Base-by-base conservation (phyloP, 495 filamentous ascomycete genomes). In the Aspergillus panamensis region DNA sequence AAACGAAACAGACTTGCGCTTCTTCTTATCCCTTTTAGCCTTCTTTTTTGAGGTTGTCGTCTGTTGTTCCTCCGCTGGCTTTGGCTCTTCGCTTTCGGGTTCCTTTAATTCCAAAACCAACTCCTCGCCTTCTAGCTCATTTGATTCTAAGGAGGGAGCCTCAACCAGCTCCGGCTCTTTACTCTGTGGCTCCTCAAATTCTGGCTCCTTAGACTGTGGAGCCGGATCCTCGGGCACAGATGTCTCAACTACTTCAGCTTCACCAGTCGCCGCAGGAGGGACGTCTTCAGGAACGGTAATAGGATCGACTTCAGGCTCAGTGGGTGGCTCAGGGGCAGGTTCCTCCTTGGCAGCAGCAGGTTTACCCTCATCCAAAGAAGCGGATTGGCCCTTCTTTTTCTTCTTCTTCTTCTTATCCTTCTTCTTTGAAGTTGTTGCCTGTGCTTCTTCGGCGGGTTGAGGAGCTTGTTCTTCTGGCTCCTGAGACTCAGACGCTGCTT, bases 1-100 rank as follows among this genome's bases (percentile, higher is more conserved):
- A 16, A 67, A 63, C 31, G 66, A 50, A 21, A 64, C 60, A 35
- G 68, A 69, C 50, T 72, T 61, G 56, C 58, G 65, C 58, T 75
- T 69, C 44, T 67, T 70, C 62, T 66, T 72, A 30, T 66, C 63
- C 54, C 77, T 79, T 62, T 77, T 77, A n/a, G 73, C 65, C 60
- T 78, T 78, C 56, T 75, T 79, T 59, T 74, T 79, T 40, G 72
- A 59, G 20, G 69, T 60, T 19, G 61, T 33, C 6, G 56, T 50
- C 51, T 62, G 64, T 5, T 58, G 30, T 1, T 68, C 61, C 16
- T 51, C 55, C 6, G 57, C 31, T 21, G 43, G 32, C 17, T 55
- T 32, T 12, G n/a, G 6, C 31, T 48, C 56, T 19, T 55, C 55
- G 19, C n/a, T 39, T 50, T 54, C 19, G 20, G 19, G 4, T n/a